phyloP scores from a whole-genome alignment of 768 basidiomycete species.

The Goffeauzyma gilvescens region DNA sequence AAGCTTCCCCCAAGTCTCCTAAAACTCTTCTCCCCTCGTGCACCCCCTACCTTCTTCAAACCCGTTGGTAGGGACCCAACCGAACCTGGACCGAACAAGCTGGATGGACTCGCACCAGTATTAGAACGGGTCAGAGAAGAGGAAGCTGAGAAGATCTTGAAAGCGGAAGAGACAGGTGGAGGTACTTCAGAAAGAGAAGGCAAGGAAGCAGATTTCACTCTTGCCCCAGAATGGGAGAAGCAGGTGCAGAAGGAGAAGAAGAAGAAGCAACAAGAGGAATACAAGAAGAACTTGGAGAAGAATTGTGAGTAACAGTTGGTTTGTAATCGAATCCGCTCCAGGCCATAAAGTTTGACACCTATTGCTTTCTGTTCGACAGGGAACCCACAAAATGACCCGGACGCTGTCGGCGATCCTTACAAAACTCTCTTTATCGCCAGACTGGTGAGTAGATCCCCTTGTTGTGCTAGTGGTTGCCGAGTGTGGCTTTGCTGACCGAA shows the following conservation, averaged over 20 bases:
- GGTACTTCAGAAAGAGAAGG: conserved; percentile 70
- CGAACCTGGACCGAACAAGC: conserved; percentile 48
- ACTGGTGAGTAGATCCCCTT: conserved; percentile 39
- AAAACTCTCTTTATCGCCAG: conserved; percentile 94
- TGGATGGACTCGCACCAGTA: conserved; percentile 57
- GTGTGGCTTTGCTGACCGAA: not conserved
- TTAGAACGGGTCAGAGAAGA: conserved; percentile 58
- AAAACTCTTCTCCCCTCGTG: conserved; percentile 86
- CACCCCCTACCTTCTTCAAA: conserved; percentile 66
- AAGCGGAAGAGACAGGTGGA: conserved; percentile 20
- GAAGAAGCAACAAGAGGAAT: conserved; percentile 29
- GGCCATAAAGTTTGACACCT: too few species aligned
- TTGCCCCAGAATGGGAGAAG: conserved; percentile 27
- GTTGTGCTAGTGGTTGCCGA: not conserved
- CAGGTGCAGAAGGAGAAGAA: conserved; percentile 27
- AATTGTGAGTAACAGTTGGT: conserved; percentile 53
- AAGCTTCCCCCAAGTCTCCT: conserved; percentile 78
- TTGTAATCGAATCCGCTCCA: too few species aligned
- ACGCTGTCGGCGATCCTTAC: conserved; percentile 90
- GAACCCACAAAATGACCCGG: conserved; percentile 74
- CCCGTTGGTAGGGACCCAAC: conserved; percentile 71
- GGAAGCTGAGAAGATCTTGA: conserved; percentile 37
- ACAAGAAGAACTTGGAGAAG: conserved; percentile 35
- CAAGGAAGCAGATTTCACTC: conserved; percentile 32
- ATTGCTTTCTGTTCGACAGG: conserved; percentile 42